phyloP scores from a whole-genome alignment of 495 filamentous ascomycete species.

The Hypoxylon fuscum region DNA sequence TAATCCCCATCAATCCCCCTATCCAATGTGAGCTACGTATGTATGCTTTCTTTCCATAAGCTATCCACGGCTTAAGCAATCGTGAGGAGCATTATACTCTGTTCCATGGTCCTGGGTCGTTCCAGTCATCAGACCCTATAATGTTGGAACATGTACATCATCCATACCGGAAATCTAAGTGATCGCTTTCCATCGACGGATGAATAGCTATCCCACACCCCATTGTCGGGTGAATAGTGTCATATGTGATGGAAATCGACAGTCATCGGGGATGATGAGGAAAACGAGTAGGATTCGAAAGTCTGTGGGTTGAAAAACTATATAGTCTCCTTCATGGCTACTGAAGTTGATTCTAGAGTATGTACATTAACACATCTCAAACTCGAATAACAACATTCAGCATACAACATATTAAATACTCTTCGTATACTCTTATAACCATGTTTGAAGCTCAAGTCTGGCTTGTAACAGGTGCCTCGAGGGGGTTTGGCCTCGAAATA shows the following conservation, averaged over 20 bases:
- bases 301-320: neutral
- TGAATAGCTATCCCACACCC: neutral
- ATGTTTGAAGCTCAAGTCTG: constrained; percentile 47
- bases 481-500: constrained; percentile 53
- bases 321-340: neutral
- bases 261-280: neutral
- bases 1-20: too few relatives aligned
- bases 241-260: neutral
- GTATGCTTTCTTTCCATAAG: too few relatives aligned
- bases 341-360: neutral
- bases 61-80: too few relatives aligned
- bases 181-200: neutral
- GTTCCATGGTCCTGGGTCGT: too few relatives aligned
- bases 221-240: neutral
- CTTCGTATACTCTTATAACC: constrained; percentile 1
- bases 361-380: neutral
- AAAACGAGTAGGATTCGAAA: neutral
- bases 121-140: too few relatives aligned
- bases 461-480: constrained; percentile 58
- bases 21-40: too few relatives aligned
- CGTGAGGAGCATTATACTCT: too few relatives aligned
- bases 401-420: too few relatives aligned
- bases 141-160: too few relatives aligned
- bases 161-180: too few relatives aligned
- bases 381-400: neutral